Percentiles rank a stretch among this genome's conserved stretches.
phyloP scores from a whole-genome alignment of 495 filamentous ascomycete genomes.

The Daldinia childiae region DNA sequence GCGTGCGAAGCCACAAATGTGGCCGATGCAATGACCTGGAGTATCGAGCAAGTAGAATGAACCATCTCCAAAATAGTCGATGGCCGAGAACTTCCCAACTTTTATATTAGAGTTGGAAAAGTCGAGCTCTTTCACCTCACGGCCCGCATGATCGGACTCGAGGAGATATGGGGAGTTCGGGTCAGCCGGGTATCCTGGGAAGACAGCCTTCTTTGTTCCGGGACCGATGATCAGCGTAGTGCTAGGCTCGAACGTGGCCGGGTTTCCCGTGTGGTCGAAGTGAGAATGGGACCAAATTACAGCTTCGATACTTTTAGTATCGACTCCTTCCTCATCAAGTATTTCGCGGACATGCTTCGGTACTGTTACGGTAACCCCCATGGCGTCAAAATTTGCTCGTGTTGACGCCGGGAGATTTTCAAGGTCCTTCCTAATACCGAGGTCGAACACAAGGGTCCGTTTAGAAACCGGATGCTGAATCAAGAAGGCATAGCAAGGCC shows the following conservation, averaged over 20 bases:
- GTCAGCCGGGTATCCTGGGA: constrained; percentile 63
- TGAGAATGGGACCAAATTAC: constrained; percentile 70
- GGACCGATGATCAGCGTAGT: constrained; percentile 66
- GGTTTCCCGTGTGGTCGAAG: constrained; percentile 69
- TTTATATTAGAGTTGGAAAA: constrained; percentile 49
- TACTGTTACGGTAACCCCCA: constrained; percentile 46
- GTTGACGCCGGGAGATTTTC: constrained; percentile 54
- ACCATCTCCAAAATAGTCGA: constrained; percentile 71
- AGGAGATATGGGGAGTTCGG: constrained; percentile 52
- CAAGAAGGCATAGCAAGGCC: constrained; percentile 63
- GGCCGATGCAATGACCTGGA: constrained; percentile 66
- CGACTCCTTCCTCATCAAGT: constrained; percentile 56
- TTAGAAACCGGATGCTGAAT: constrained; percentile 58
- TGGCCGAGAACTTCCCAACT: constrained; percentile 61
- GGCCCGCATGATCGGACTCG: constrained; percentile 56
- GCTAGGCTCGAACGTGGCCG: constrained; percentile 57
- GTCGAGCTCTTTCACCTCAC: constrained; percentile 56
- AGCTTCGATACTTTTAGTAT: constrained; percentile 59
- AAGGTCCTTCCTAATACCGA: constrained; percentile 65
- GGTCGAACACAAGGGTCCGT: constrained; percentile 65
- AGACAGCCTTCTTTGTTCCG: constrained; percentile 58
- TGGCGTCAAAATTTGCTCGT: constrained; percentile 32
- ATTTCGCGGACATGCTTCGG: constrained; percentile 62
- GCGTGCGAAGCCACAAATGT: constrained; percentile 65
- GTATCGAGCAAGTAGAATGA: constrained; percentile 66